phyloP scores from a whole-genome alignment of 106 monocot species.

The Narthecium ossifragum region DNA sequence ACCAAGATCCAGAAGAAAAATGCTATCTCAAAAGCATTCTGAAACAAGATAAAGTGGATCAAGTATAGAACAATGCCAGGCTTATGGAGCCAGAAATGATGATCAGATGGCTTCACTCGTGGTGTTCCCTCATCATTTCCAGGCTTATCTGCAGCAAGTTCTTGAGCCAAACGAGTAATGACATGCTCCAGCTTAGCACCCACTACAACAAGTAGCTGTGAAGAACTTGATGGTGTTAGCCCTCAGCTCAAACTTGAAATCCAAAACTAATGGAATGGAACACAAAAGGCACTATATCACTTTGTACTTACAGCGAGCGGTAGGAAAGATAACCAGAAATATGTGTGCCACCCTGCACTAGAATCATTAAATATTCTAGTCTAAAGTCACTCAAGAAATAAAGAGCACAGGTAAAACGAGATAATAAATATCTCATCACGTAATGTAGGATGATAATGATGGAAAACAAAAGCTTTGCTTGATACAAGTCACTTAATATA shows the following conservation, averaged over 20 bases:
- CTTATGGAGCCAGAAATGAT: constrained; percentile 41
- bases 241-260: too few species aligned
- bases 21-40: constrained; percentile 55
- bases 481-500: too few species aligned
- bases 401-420: neutral
- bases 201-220: constrained; percentile 44
- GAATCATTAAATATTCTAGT: too few species aligned
- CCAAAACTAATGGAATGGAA: too few species aligned
- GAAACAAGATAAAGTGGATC: constrained; percentile 64
- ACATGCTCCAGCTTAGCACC: constrained; percentile 61
- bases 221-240: neutral
- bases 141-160: constrained; percentile 43
- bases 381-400: too few species aligned
- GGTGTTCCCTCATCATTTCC: constrained; percentile 21
- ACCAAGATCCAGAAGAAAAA: constrained; percentile 62
- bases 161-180: constrained; percentile 44
- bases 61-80: constrained; percentile 38
- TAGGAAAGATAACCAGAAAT: constrained; percentile 35
- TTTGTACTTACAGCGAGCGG: constrained; percentile 23
- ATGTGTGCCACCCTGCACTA: constrained; percentile 27
- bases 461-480: too few species aligned
- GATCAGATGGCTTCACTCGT: constrained; percentile 39
- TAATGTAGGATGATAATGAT: too few species aligned
- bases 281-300: too few species aligned
- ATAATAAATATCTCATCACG: neutral